Conservation (phyloP, 352 stramenopile species). For the Lagenidium sp. region DNA sequence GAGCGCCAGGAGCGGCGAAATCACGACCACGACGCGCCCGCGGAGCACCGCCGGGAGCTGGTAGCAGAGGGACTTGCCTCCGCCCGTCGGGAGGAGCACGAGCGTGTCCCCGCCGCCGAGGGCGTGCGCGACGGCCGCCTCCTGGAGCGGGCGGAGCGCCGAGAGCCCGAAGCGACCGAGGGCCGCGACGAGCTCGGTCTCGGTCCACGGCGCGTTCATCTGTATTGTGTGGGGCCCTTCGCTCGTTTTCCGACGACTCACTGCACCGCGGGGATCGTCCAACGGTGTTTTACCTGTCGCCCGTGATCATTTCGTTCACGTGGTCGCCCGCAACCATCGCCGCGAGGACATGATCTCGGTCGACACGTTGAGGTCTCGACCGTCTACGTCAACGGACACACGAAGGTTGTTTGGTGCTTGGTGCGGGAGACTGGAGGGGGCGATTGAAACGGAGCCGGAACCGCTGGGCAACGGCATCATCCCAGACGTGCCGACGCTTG, state of each 20-base stretch:
- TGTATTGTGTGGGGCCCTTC: not conserved
- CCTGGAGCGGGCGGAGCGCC: slow-evolving; percentile 28
- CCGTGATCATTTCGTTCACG: no score
- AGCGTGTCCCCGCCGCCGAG: slow-evolving; percentile 38
- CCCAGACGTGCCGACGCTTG: no score
- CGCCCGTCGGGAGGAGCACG: slow-evolving; percentile 93
- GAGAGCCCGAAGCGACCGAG: slow-evolving; percentile 34
- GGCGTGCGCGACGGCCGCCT: slow-evolving; percentile 23
- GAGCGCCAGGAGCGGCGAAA: slow-evolving; percentile 81
- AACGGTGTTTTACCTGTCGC: no score
- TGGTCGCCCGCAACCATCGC: no score
- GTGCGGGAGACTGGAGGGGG: no score
- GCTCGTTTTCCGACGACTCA: no score
- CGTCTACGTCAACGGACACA: no score
- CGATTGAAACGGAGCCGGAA: no score
- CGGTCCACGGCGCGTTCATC: no score
- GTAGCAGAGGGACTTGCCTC: slow-evolving; percentile 97
- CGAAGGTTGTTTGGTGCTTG: no score
- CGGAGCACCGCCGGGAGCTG: slow-evolving; percentile 78
- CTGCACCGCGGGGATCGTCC: no score
- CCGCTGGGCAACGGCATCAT: no score
- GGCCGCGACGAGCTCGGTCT: slow-evolving; percentile 26
- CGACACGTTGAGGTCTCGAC: not conserved
- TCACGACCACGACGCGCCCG: slow-evolving; percentile 71
- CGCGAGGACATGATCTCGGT: slow-evolving; percentile 6